A percentile compares a stretch with the other conserved stretches of the same genome.
Evolutionary conservation across 2,329 filamentous ascomycete species (phyloP).

Genomic region (Exophiala xenobiotica): DNA sequence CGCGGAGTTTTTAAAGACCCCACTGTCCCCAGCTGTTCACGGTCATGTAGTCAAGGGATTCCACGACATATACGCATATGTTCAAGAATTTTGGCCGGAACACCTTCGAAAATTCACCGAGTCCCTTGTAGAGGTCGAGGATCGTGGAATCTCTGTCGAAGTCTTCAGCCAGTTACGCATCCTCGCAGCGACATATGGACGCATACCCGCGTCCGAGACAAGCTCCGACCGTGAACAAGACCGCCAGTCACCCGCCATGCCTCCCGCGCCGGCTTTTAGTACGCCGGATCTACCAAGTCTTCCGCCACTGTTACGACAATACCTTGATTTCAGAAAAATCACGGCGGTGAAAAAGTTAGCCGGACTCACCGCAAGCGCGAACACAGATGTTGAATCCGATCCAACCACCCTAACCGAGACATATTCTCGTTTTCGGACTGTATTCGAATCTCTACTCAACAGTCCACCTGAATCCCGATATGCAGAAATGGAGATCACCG

Average conservation of each 20-base stretch:
- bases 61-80: slow-evolving; percentile 31
- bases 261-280: background rate
- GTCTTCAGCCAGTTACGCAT: background rate
- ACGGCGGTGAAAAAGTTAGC: background rate
- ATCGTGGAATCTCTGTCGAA: background rate
- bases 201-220: background rate
- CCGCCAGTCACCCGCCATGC: background rate
- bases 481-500: background rate
- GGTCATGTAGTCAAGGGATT: background rate
- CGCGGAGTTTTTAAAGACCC: background rate
- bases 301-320: background rate
- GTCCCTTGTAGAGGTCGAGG: slow-evolving; percentile 5
- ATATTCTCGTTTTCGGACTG: background rate
- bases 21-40: background rate
- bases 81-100: slow-evolving; percentile 14
- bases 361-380: background rate
- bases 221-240: background rate
- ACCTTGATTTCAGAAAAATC: background rate
- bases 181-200: background rate
- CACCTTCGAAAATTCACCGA: slow-evolving; percentile 1
- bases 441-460: background rate
- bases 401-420: background rate
- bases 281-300: background rate
- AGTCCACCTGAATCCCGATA: background rate
- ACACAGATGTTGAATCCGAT: background rate